A percentile compares a stretch with the other conserved stretches of the same genome.
Evolutionary conservation across 805 yeast species (phyloP).

Genomic region (Dipodascus albidus): DNA sequence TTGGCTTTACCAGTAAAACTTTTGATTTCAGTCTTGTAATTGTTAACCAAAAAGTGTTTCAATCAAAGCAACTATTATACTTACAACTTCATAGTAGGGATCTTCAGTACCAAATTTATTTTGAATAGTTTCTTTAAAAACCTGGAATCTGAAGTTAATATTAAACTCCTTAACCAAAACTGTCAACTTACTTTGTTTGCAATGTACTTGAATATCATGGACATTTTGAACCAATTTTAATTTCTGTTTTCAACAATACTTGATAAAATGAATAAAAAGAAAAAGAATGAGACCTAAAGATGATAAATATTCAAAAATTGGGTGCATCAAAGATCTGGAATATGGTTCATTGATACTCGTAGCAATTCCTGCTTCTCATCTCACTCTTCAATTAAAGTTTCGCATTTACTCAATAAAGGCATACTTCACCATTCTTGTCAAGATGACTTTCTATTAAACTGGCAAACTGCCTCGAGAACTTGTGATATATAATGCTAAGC

Average conservation of each 20-base stretch:
- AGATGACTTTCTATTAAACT: no score
- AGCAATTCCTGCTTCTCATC: no score
- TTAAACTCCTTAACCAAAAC: not conserved
- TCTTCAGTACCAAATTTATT: slow-evolving; percentile 33
- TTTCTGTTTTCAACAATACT: not conserved
- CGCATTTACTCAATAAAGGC: no score
- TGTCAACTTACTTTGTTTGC: slow-evolving; percentile 6
- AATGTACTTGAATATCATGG: not conserved
- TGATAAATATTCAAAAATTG: not conserved
- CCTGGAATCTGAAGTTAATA: not conserved
- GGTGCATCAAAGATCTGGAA: not conserved
- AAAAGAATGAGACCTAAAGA: not conserved
- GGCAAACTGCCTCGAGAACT: no score
- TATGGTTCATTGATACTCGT: no score
- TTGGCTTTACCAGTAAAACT: slow-evolving; percentile 9
- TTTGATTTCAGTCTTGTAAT: slow-evolving; percentile 12
- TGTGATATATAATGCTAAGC: no score
- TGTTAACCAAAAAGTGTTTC: not conserved
- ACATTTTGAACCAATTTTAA: not conserved
- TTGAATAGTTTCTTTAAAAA: slow-evolving; percentile 10
- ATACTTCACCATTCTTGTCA: no score
- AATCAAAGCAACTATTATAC: not conserved
- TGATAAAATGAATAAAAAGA: not conserved
- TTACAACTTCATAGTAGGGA: slow-evolving; percentile 31
- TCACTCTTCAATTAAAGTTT: no score